Percentiles rank a stretch among this genome's conserved stretches.
Evolutionary conservation across 1,284 basidiomycete species (phyloP).

Genomic region (Sporisorium iseilematis-ciliati): DNA sequence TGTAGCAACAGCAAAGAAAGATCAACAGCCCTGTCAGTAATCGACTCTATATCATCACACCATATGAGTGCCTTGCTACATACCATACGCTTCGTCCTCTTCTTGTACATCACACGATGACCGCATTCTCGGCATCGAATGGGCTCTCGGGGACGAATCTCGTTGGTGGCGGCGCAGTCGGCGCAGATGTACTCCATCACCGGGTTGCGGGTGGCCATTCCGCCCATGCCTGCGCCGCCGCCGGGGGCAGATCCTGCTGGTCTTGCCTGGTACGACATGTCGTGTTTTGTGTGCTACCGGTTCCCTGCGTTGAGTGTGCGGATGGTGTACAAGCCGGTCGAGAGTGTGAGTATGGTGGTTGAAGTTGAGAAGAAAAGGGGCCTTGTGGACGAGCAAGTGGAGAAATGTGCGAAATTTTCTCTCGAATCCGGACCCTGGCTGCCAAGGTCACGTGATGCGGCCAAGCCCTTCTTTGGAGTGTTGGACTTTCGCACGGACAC

Average conservation of each 20-base stretch:
- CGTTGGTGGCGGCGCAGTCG: slow-evolving; percentile 93
- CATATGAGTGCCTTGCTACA: slow-evolving; percentile 69
- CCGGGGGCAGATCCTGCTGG: slow-evolving; percentile 44
- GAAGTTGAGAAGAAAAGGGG: slow-evolving; percentile 7
- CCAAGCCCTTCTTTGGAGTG: slow-evolving; percentile 5
- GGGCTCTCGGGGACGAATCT: slow-evolving; percentile 91
- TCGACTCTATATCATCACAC: no score
- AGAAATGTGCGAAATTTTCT: slow-evolving; percentile 35
- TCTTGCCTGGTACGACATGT: slow-evolving; percentile 50
- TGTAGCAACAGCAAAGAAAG: slow-evolving; percentile 4
- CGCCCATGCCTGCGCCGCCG: slow-evolving; percentile 38
- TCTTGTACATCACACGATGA: slow-evolving; percentile 99
- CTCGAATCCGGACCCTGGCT: slow-evolving; percentile 11
- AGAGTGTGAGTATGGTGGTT: background rate
- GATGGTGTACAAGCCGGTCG: background rate
- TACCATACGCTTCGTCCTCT: slow-evolving; percentile 90
- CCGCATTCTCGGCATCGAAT: slow-evolving; percentile 97
- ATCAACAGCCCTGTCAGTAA: background rate
- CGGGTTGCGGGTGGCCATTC: slow-evolving; percentile 49
- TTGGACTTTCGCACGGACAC: no score
- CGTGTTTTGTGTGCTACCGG: background rate
- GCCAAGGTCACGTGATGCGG: slow-evolving; percentile 29
- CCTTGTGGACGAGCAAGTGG: slow-evolving; percentile 14
- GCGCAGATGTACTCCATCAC: slow-evolving; percentile 84
- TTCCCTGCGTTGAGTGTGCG: background rate